Evolutionary conservation across 768 basidiomycete species (phyloP).

Genomic region (Termitomyces sp.): DNA sequence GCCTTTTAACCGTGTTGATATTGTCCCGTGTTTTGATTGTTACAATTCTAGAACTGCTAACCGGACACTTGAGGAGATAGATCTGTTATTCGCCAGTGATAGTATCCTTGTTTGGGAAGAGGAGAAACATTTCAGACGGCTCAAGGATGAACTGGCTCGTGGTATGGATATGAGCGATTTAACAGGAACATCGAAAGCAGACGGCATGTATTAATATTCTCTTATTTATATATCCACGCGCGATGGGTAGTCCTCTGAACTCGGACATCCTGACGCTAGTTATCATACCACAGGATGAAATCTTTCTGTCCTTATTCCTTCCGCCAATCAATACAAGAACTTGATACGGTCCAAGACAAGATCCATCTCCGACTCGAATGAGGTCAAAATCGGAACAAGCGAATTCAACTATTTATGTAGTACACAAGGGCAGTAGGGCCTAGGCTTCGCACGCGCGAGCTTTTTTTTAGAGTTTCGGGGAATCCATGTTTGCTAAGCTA

Average conservation of each 20-base stretch:
- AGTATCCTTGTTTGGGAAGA: slow-evolving; percentile 44
- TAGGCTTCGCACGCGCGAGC: too few species aligned
- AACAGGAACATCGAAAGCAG: neutral
- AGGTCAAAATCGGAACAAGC: neutral
- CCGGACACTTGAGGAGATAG: slow-evolving; percentile 42
- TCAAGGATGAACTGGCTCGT: slow-evolving; percentile 28
- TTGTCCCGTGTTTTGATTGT: neutral
- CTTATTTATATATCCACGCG: too few species aligned
- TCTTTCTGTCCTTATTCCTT: neutral
- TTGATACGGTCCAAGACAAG: neutral
- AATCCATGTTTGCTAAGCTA: too few species aligned
- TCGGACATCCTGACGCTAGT: neutral
- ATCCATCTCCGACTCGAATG: neutral
- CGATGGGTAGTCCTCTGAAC: neutral
- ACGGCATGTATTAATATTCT: neutral
- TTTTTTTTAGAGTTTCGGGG: too few species aligned
- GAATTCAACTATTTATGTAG: too few species aligned
- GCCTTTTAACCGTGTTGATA: neutral
- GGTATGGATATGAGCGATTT: slow-evolving; percentile 17
- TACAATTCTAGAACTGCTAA: slow-evolving; percentile 26
- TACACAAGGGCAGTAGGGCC: too few species aligned
- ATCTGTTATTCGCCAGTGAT: slow-evolving; percentile 39
- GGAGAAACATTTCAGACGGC: slow-evolving; percentile 33
- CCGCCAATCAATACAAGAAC: neutral
- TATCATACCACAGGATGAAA: neutral